Conservation (phyloP, 108 stramenopile genomes). For the Pseudonitzschia multiseries region DNA sequence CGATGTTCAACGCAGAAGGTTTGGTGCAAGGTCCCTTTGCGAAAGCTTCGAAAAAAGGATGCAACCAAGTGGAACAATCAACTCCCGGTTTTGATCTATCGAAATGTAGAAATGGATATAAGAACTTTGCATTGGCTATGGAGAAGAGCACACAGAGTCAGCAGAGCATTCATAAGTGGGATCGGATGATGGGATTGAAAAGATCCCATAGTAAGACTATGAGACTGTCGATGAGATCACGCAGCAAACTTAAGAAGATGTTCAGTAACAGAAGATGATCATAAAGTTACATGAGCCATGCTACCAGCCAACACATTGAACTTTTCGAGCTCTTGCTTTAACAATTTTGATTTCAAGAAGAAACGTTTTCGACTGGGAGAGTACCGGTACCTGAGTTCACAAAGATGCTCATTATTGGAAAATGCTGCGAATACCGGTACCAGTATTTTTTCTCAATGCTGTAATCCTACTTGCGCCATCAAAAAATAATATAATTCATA, state of each 20-base stretch:
- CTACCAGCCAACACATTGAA: too few relatives aligned
- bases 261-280: constrained; percentile 23
- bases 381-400: too few relatives aligned
- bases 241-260: constrained; percentile 48
- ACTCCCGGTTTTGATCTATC: constrained; percentile 1
- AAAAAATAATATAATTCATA: too few relatives aligned
- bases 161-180: constrained; percentile 82
- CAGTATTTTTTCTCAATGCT: too few relatives aligned
- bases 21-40: neutral
- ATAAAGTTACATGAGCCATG: neutral
- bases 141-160: constrained; percentile 60
- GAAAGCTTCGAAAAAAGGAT: neutral
- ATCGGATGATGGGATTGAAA: constrained; percentile 75
- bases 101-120: constrained; percentile 4
- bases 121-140: constrained; percentile 52
- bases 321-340: too few relatives aligned
- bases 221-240: constrained; percentile 60
- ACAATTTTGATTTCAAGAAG: too few relatives aligned
- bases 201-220: constrained; percentile 78
- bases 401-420: too few relatives aligned
- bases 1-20: neutral
- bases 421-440: too few relatives aligned
- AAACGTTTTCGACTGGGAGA: too few relatives aligned
- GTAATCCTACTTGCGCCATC: too few relatives aligned
- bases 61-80: neutral